Percentiles rank a stretch among this genome's conserved stretches.
These are phyloP conservation scores for Erucastrum elatum DNA, from an alignment of 345 rosid genomes.

Conservation along the genomic window DNA sequence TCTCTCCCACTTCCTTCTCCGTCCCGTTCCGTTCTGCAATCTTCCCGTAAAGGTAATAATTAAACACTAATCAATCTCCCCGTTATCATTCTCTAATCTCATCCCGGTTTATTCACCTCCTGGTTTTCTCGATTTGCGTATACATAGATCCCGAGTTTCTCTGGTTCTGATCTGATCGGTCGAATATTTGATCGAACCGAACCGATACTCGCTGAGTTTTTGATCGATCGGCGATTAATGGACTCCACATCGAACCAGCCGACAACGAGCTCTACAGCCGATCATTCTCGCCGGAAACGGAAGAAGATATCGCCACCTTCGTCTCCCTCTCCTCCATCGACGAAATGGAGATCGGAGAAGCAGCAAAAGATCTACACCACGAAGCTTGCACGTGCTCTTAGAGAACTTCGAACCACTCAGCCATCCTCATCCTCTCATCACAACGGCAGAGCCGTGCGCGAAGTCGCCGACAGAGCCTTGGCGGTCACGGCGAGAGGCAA, in stretches of 20 bases:
- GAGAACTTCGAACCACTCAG: constrained; percentile 47
- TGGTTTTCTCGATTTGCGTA: background rate
- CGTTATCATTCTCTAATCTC: background rate
- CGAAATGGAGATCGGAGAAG: constrained; percentile 75
- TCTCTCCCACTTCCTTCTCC: constrained; percentile 24
- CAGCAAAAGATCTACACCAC: constrained; percentile 82
- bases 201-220: background rate
- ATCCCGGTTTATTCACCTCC: constrained; percentile 15
- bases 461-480: constrained; percentile 75
- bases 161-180: constrained; percentile 3
- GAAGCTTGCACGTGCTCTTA: constrained; percentile 70
- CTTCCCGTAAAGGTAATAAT: background rate
- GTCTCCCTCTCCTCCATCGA: background rate
- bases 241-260: constrained; percentile 33
- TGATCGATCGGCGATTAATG: background rate
- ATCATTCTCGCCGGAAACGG: constrained; percentile 58
- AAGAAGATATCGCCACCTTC: constrained; percentile 54
- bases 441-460: constrained; percentile 68
- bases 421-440: constrained; percentile 36
- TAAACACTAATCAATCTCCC: background rate
- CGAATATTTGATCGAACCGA: background rate
- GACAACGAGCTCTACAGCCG: constrained; percentile 38
- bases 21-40: constrained; percentile 4
- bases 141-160: background rate
- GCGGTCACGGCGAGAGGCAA: constrained; percentile 79